Base-by-base conservation (phyloP, 345 rosid genomes). In the Sonneratia caseolaris region DNA sequence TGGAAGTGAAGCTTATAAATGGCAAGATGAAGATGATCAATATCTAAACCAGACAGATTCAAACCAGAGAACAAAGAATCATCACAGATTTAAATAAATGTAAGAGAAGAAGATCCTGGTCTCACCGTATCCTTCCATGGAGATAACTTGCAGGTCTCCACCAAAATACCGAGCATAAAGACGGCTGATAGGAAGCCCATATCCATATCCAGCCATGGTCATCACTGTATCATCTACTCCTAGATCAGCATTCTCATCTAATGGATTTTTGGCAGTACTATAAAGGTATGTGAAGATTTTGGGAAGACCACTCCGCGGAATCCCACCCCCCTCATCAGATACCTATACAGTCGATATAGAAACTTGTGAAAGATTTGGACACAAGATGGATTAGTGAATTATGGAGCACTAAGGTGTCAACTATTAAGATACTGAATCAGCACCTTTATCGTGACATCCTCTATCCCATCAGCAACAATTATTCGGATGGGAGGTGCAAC, bases 101-200 rank as follows among this genome's bases (percentile, higher is more conserved):
- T 62, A 27, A 47, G 32, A 62, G 7, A 27, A 62, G 32, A 62
- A 13, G 66, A 62, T 62, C 18, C 4, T 32, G 8, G 73, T 35
- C 99, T 87, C 78, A 95, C 99, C 99, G 45, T 95, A 95, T 88
- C 99, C 99, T 84, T 95, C 99, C 97, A 95, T 95, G 32, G 96
- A 95, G 72, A 90, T 90, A 72, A 92, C 82, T 77, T 95, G 99
- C 80, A 95, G 85, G 79, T 92, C 99, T 22, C 99, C 99, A 72
- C 99, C 99, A 32, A 95, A 95, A 75, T 95, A 95, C 71, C 86
- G 86, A 70, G 99, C 99, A 79, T 95, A 92, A 79, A 95, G 78
- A 43, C 99, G 97, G 68, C 99, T 92, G 70, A 95, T 90, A 11
- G 99, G 99, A 47, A 92, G 80, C 69, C 99, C 99, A 71, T 82